A percentile compares a stretch with the other conserved stretches of the same genome.
Evolutionary conservation across 1,284 basidiomycete genomes (phyloP).

Genomic region (Apiotrichum veenhuisii): DNA sequence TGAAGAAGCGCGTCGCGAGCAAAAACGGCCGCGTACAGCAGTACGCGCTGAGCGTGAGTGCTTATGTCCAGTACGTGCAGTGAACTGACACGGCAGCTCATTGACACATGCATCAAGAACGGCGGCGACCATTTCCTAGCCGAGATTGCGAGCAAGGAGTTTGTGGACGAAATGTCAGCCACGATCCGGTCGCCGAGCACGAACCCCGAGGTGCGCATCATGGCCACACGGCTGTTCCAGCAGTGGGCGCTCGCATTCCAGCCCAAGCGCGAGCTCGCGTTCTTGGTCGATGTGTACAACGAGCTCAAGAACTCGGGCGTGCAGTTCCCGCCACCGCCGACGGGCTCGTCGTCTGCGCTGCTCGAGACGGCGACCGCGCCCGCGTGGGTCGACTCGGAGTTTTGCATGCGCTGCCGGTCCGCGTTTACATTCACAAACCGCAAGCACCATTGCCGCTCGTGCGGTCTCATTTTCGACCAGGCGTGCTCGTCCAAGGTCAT

Average conservation of each 20-base stretch:
- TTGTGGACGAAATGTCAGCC: conserved; percentile 69
- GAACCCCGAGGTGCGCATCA: conserved; percentile 78
- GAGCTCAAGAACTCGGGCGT: conserved; percentile 69
- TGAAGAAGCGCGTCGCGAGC: conserved; percentile 83
- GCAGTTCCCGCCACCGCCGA: conserved; percentile 44
- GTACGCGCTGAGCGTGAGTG: conserved; percentile 72
- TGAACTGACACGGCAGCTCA: conserved; percentile 56
- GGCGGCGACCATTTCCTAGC: conserved; percentile 86
- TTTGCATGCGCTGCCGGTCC: conserved; percentile 88
- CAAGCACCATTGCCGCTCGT: conserved; percentile 98
- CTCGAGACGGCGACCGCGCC: conserved; percentile 58
- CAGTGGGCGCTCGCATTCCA: conserved; percentile 91
- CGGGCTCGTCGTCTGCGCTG: conserved; percentile 34
- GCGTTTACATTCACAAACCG: conserved; percentile 93
- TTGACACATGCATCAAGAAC: conserved; percentile 96
- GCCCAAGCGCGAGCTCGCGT: conserved; percentile 68
- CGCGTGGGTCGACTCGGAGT: conserved; percentile 93
- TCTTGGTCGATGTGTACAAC: conserved; percentile 75
- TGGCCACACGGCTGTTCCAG: conserved; percentile 75
- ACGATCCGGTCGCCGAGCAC: conserved; percentile 51
- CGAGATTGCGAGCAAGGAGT: conserved; percentile 81
- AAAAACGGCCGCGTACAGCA: conserved; percentile 96
- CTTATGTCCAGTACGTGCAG: background rate
- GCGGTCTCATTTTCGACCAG: conserved; percentile 94
- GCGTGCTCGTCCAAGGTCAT: conserved; percentile 82